Conservation (phyloP, 306 rosid genomes). For the Quercus variabilis region DNA sequence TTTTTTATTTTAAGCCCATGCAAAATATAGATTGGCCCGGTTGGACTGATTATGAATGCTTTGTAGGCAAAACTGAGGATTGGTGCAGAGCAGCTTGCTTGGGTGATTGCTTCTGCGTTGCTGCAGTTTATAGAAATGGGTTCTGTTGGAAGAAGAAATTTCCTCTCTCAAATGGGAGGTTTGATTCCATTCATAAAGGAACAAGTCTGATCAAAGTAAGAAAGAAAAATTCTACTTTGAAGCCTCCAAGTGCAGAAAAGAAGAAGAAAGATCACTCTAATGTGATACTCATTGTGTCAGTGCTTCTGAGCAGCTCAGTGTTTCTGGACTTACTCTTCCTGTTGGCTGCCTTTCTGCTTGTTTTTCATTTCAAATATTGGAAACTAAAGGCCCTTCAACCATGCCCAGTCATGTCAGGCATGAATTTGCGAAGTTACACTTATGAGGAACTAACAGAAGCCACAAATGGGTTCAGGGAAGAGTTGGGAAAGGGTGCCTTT, state of each 20-base stretch:
- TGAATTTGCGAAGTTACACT: constrained; percentile 15
- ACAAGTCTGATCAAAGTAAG: constrained; percentile 32
- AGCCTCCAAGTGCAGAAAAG: no score
- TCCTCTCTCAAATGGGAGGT: constrained; percentile 21
- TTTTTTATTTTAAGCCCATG: constrained; percentile 1
- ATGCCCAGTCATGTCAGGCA: not conserved
- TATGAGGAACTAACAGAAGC: constrained; percentile 20
- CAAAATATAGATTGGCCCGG: constrained; percentile 1
- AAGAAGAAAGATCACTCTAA: not conserved
- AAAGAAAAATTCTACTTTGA: constrained; percentile 1
- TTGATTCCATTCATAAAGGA: not conserved
- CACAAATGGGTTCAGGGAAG: constrained; percentile 21
- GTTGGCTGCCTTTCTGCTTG: not conserved
- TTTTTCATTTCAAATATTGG: not conserved
- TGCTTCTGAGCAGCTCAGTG: constrained; percentile 14
- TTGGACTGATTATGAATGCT: not conserved
- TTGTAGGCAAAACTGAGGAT: not conserved
- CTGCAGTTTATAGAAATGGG: not conserved
- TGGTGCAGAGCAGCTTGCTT: constrained; percentile 32
- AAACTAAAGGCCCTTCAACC: not conserved
- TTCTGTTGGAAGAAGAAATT: constrained; percentile 22
- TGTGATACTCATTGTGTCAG: constrained; percentile 3
- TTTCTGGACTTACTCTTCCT: constrained; percentile 12
- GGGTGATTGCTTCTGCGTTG: constrained; percentile 29
- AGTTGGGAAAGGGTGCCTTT: constrained; percentile 25